Conservation (phyloP, 768 basidiomycete species). For the Psilocybe cubensis region DNA sequence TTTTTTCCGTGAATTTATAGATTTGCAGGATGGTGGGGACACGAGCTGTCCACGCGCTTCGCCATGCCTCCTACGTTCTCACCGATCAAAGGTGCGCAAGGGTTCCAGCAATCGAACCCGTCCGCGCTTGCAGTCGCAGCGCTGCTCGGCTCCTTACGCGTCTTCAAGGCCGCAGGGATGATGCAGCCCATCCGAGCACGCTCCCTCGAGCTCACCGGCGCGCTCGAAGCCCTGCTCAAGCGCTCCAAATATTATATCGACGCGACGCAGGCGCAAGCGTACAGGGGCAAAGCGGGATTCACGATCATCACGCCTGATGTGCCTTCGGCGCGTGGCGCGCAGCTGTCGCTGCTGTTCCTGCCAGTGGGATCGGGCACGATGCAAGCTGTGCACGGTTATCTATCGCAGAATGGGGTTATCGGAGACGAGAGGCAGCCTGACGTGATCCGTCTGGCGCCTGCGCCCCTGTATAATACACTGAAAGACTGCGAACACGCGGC, state of each 20-base stretch:
- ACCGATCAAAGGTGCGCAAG: conserved; percentile 88
- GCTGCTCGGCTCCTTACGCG: conserved; percentile 80
- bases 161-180: conserved; percentile 82
- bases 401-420: conserved; percentile 76
- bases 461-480: conserved; percentile 85
- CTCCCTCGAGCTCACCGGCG: conserved; percentile 69
- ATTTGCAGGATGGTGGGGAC: conserved; percentile 98
- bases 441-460: conserved; percentile 88
- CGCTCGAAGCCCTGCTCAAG: conserved; percentile 66
- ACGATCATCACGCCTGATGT: conserved; percentile 90
- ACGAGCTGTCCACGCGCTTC: conserved; percentile 86
- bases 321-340: conserved; percentile 74
- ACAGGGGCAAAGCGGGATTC: conserved; percentile 53
- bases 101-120: conserved; percentile 97
- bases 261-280: conserved; percentile 30
- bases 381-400: conserved; percentile 62
- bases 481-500: conserved; percentile 78
- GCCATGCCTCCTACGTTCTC: conserved; percentile 84
- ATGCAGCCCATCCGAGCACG: conserved; percentile 70
- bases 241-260: conserved; percentile 59
- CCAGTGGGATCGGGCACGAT: conserved; percentile 66
- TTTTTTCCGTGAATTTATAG: conserved; percentile 42
- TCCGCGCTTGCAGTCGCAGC: conserved; percentile 79
- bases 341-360: conserved; percentile 85
- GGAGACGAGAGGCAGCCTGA: conserved; percentile 93